These are phyloP conservation scores for Thymus mandschuricus DNA, from an alignment of 257 asterid genomes.

Conservation along the genomic window DNA sequence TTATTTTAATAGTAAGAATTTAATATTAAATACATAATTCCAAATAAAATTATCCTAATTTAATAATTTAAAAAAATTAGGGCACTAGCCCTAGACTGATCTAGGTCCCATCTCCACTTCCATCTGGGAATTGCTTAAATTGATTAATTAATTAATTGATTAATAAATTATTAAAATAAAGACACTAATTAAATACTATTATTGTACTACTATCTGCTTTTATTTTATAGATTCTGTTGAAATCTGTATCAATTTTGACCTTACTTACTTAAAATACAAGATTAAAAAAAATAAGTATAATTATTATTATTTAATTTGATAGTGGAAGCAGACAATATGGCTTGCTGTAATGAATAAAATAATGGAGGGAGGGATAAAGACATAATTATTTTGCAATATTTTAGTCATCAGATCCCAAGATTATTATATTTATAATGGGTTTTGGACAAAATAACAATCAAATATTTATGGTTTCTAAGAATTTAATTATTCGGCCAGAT, in stretches of 20 bases:
- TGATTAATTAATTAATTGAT: constrained; percentile 24
- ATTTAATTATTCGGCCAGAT: constrained; percentile 31
- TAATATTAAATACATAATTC: background rate
- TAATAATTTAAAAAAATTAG: constrained; percentile 5
- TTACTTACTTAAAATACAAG: constrained; percentile 32
- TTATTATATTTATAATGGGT: constrained; percentile 18
- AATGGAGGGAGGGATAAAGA: constrained; percentile 34
- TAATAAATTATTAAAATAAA: constrained; percentile 10
- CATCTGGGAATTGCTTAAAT: constrained; percentile 46
- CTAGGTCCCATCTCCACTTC: constrained; percentile 55
- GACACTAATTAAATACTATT: constrained; percentile 25
- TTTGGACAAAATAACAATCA: constrained; percentile 36
- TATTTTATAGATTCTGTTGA: constrained; percentile 39
- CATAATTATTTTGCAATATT: constrained; percentile 38
- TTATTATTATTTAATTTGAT: constrained; percentile 25
- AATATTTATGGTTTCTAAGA: constrained; percentile 7
- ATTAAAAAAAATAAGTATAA: constrained; percentile 13
- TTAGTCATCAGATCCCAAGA: constrained; percentile 61
- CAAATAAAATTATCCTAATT: constrained; percentile 39
- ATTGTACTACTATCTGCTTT: constrained; percentile 27
- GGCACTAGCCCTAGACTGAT: constrained; percentile 36
- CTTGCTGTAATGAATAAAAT: constrained; percentile 32
- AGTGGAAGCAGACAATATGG: constrained; percentile 67
- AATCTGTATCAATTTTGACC: constrained; percentile 53
- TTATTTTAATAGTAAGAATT: background rate